A percentile compares a stretch with the other conserved stretches of the same genome.
phyloP scores from a whole-genome alignment of 139 green algal genomes.

The Tetradesmus lagerheimii region DNA sequence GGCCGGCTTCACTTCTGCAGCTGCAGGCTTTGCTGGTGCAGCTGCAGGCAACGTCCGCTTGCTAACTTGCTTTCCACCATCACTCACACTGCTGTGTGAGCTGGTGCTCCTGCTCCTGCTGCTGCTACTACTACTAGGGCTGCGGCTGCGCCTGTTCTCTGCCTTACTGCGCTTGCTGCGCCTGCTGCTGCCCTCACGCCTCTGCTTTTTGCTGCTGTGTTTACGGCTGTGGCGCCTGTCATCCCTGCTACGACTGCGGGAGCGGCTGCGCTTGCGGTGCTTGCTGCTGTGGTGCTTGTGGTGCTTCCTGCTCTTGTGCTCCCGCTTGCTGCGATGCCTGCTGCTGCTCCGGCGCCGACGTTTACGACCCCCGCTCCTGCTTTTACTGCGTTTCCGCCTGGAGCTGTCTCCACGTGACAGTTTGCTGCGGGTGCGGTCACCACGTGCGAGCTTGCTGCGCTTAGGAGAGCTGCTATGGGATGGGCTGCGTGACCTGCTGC shows the following conservation, averaged over 20 bases:
- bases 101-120: constrained; percentile 8
- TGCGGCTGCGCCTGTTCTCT: neutral
- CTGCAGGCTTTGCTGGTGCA: neutral
- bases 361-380: neutral
- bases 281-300: constrained; percentile 21
- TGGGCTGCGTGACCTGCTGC: neutral
- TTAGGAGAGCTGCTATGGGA: neutral
- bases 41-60: neutral
- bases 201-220: neutral
- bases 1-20: neutral
- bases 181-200: neutral
- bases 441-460: neutral
- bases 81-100: neutral
- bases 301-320: neutral
- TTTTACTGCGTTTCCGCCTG: neutral
- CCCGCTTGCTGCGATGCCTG: neutral
- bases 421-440: neutral
- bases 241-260: constrained; percentile 12
- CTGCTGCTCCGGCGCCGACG: neutral
- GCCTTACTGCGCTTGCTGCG: constrained; percentile 7
- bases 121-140: constrained; percentile 3
- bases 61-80: neutral
- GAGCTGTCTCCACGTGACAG: neutral
- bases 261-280: neutral
- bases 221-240: neutral